Conservation (phyloP, 1,139 yeast species). For the Magnusiomyces magnusii region DNA sequence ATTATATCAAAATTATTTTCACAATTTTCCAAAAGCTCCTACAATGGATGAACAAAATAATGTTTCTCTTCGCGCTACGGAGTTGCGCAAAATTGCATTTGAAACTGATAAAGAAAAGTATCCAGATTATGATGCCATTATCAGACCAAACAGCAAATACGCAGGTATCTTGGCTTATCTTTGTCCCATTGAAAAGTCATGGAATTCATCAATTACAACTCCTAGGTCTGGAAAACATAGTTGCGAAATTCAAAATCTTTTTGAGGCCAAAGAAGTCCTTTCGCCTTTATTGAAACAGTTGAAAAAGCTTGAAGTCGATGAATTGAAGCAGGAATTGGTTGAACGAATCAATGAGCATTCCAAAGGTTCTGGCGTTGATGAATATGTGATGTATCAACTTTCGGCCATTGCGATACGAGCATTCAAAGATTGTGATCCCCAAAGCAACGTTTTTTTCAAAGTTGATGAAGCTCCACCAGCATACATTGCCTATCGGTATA, state of each 20-base stretch:
- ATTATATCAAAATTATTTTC: no score
- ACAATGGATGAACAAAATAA: no score
- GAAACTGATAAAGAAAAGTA: neutral
- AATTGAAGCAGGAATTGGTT: neutral
- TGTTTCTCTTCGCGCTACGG: no score
- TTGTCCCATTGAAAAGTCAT: neutral
- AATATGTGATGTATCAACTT: neutral
- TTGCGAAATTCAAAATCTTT: no score
- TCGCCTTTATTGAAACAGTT: neutral
- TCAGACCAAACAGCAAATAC: neutral
- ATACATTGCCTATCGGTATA: neutral
- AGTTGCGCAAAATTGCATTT: no score
- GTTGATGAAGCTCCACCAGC: neutral
- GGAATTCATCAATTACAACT: no score
- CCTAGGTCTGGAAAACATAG: no score
- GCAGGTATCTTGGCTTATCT: neutral
- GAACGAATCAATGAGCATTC: neutral
- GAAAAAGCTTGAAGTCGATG: neutral
- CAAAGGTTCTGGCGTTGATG: neutral
- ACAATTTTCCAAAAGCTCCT: no score
- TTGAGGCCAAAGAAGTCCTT: no score
- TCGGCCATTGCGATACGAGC: neutral
- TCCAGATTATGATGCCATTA: neutral
- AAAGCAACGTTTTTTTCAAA: neutral
- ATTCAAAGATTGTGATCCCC: neutral